Conservation (phyloP, 306 rosid genomes). For the Parietaria judaica region DNA sequence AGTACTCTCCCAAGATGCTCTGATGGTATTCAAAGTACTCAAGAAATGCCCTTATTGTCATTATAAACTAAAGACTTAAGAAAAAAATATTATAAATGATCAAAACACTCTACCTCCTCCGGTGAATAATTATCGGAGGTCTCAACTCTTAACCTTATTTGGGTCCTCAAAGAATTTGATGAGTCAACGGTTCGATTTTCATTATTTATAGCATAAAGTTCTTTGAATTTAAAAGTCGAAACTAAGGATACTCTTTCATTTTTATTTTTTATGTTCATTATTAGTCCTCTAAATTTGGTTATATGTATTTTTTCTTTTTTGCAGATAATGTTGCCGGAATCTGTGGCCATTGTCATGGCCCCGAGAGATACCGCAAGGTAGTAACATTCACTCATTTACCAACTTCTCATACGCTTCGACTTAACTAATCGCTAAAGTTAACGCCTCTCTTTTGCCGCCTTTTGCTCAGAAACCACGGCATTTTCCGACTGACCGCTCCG, state of each 20-base stretch:
- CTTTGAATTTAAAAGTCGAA: too few species aligned
- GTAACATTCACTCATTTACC: conserved; percentile 51
- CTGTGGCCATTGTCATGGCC: conserved; percentile 98
- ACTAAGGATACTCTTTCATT: not conserved
- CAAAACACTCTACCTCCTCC: too few species aligned
- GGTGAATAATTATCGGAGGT: too few species aligned
- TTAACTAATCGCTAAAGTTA: not conserved
- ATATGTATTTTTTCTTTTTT: conserved; percentile 11
- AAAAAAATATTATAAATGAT: too few species aligned
- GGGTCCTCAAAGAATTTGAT: not conserved
- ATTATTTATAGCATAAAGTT: too few species aligned
- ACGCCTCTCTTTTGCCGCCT: conserved; percentile 3
- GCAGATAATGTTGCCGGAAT: conserved; percentile 93
- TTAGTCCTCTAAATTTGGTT: not conserved
- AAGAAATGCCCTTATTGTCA: too few species aligned
- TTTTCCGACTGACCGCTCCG: conserved; percentile 81
- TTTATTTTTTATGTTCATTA: not conserved
- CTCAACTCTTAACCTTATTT: not conserved
- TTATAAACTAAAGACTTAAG: too few species aligned
- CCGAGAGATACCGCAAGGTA: conserved; percentile 75
- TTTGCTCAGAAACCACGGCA: conserved; percentile 72
- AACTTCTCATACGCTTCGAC: not conserved
- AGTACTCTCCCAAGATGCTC: too few species aligned
- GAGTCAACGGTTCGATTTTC: too few species aligned
- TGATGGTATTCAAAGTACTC: too few species aligned